A percentile compares a stretch with the other conserved stretches of the same genome.
phyloP scores from a whole-genome alignment of 208 protist genomes.

The Borovskyia barvae region DNA sequence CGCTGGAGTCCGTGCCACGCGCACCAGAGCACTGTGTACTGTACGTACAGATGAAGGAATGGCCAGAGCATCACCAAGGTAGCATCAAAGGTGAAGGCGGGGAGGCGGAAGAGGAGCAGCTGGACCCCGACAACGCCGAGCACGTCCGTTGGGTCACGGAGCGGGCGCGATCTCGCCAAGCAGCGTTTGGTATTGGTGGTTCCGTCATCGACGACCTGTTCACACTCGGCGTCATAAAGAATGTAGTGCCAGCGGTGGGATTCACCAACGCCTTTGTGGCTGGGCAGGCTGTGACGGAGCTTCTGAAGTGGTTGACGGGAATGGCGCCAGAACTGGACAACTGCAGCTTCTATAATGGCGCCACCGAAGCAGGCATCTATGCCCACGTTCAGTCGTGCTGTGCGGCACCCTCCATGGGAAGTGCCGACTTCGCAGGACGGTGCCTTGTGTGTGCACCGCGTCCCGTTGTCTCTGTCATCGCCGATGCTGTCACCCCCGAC shows the following conservation, averaged over 20 bases:
- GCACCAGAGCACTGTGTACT: conserved; percentile 96
- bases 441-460: conserved; percentile 69
- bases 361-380: conserved; percentile 28
- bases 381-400: conserved; percentile 21
- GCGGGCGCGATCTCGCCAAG: conserved; percentile 81
- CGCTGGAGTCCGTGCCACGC: conserved; percentile 93
- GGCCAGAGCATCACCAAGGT: conserved; percentile 40
- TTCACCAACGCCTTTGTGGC: conserved; percentile 98
- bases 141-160: conserved; percentile 91
- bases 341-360: conserved; percentile 94
- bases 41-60: conserved; percentile 84
- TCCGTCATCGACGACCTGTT: conserved; percentile 84
- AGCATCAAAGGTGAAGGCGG: neutral
- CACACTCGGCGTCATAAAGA: conserved; percentile 96
- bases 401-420: conserved; percentile 8
- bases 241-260: conserved; percentile 98
- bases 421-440: conserved; percentile 14
- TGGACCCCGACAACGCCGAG: conserved; percentile 88
- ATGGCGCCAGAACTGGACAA: conserved; percentile 80
- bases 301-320: conserved; percentile 92
- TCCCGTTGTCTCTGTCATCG: conserved; percentile 28
- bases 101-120: too few relatives aligned
- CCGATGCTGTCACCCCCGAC: conserved; percentile 10
- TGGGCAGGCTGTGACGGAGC: conserved; percentile 90
- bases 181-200: conserved; percentile 90